Conservation (phyloP, 257 asterid species). For the Linaria vulgaris region DNA sequence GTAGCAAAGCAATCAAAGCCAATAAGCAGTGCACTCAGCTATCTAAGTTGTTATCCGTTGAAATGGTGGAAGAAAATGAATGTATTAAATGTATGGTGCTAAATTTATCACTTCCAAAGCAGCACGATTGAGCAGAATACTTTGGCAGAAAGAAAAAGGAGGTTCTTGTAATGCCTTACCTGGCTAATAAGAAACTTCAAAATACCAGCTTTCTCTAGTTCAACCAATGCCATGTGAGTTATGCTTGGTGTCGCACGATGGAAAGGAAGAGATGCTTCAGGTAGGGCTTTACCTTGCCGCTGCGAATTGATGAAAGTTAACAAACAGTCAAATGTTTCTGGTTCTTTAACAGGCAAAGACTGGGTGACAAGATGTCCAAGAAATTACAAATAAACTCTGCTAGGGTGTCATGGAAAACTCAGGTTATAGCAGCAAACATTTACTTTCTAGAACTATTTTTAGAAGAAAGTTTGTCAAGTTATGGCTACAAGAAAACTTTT, state of each 20-base stretch:
- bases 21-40: background rate
- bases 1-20: constrained; percentile 7
- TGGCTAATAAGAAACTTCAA: constrained; percentile 88
- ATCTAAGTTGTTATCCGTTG: constrained; percentile 4
- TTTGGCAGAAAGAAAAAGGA: background rate
- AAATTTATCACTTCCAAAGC: constrained; percentile 7
- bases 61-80: background rate
- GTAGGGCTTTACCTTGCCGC: constrained; percentile 92
- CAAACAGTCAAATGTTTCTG: constrained; percentile 12
- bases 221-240: constrained; percentile 95
- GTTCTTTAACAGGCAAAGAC: background rate
- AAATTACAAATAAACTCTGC: constrained; percentile 19
- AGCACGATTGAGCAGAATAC: constrained; percentile 10
- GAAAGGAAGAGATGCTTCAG: constrained; percentile 93
- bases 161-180: constrained; percentile 42
- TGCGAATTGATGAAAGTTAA: constrained; percentile 35
- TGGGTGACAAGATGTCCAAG: constrained; percentile 4
- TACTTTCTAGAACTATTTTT: background rate
- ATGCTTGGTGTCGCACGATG: constrained; percentile 91
- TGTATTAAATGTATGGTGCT: background rate
- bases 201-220: constrained; percentile 82
- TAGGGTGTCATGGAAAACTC: background rate
- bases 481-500: background rate
- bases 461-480: background rate
- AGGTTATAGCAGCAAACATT: background rate